Base-by-base conservation (phyloP, 768 basidiomycete genomes). In the Suillus bovinus region DNA sequence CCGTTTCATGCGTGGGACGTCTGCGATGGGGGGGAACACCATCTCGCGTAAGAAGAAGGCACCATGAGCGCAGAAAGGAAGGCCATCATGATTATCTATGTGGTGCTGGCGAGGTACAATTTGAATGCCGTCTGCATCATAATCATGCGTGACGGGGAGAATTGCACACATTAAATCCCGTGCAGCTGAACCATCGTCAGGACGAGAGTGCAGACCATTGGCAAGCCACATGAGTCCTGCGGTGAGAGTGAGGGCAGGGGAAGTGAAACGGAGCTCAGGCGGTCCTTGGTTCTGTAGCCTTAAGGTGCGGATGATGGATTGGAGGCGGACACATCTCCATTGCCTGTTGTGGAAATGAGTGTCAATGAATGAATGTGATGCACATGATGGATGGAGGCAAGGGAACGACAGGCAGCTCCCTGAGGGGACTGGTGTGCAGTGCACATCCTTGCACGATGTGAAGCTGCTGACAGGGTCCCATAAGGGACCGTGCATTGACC, bases 171-270 rank as follows among this genome's bases (percentile, higher is more conserved):
- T 66, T 0, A 76, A 55, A 4, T 72, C 62, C 38, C 71, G 64
- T 1, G 56, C 58, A 9, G 68, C 57, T 7, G 58, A 53, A 2
- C 69, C 65, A 7, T 69, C 59, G 34, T 76, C 73, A 0, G 72
- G 72, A 0, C 64, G 60, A 1, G 72, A 72, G 61, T 74, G 72
- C 3, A 75, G 65, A 2, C 65, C 55, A 47, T 74, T 75, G 1
- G 71, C 22, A 1, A 74, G 60, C 71, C 70, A 73, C 0, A 62
- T 62, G 9, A 62, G 53, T 0, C 64, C 68, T 3, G 69, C 70
- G 0, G 70, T 71, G 8, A 76, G 67, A 1, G 70, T 56, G 8
- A 76, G 62, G 5, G 14, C 14, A 55, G n/a, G 9, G 3, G 20
- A 0, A 66, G 38, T 58, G 4, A 42, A 58, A 11, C 58, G 24